phyloP scores from a whole-genome alignment of 1,284 basidiomycete species.

The Leucoagaricus sp. region DNA sequence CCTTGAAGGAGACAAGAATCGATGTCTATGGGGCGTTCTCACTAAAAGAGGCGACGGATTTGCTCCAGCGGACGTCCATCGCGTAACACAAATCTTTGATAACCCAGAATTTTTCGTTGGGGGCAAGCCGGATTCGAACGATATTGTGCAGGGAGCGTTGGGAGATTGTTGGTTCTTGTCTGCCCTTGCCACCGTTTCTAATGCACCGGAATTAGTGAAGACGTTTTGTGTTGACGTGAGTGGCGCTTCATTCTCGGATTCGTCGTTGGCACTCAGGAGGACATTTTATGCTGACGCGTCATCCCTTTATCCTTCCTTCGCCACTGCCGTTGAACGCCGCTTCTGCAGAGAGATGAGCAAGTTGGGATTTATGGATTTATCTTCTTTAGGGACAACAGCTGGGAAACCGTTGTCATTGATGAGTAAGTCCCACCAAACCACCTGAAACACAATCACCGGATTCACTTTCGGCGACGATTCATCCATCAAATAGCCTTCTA shows the following conservation, averaged over 20 bases:
- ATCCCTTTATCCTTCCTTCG: too few species aligned
- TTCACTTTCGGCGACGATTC: neutral
- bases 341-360: constrained; percentile 47
- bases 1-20: constrained; percentile 42
- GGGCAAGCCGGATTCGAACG: constrained; percentile 38
- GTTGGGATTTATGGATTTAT: constrained; percentile 61
- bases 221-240: constrained; percentile 52
- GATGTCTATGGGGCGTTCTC: constrained; percentile 44
- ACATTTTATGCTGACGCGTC: too few species aligned
- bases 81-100: constrained; percentile 51
- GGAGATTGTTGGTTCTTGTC: constrained; percentile 55
- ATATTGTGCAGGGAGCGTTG: constrained; percentile 47
- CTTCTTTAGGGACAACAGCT: constrained; percentile 47
- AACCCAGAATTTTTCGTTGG: constrained; percentile 47
- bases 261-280: too few species aligned
- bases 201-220: constrained; percentile 43
- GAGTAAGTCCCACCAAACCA: constrained; percentile 38
- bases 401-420: constrained; percentile 48
- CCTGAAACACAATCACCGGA: neutral
- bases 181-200: constrained; percentile 48
- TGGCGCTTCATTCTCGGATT: constrained; percentile 12
- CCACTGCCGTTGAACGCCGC: neutral
- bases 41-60: constrained; percentile 25
- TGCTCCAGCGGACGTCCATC: constrained; percentile 42
- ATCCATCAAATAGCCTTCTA: constrained; percentile 40